phyloP scores from a whole-genome alignment of 2,329 filamentous ascomycete species.

The Dothiorella sarmentorum region DNA sequence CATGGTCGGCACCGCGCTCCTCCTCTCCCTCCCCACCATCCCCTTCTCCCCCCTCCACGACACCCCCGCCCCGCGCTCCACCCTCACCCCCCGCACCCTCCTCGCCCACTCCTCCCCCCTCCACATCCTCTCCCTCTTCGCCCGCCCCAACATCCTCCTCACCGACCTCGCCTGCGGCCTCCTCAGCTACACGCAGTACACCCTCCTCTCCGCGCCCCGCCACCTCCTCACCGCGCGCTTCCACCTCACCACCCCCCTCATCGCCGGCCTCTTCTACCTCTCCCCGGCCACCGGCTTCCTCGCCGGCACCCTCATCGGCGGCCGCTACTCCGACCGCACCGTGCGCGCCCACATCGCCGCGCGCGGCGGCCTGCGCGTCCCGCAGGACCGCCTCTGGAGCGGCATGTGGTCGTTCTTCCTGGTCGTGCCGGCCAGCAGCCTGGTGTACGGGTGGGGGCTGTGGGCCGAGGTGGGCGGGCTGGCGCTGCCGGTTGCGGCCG shows the following conservation, averaged over 20 bases:
- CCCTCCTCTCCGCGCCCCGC: slow-evolving; percentile 23
- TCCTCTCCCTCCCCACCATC: slow-evolving; percentile 28
- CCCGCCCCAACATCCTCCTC: slow-evolving; percentile 28
- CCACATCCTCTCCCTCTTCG: slow-evolving; percentile 21
- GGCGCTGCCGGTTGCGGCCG: slow-evolving; percentile 34
- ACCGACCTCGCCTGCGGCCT: slow-evolving; percentile 26
- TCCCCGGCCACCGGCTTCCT: slow-evolving; percentile 25
- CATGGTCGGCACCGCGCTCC: slow-evolving; percentile 30
- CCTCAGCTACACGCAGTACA: slow-evolving; percentile 25
- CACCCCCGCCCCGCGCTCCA: too few relatives aligned
- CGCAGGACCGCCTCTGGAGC: slow-evolving; percentile 25
- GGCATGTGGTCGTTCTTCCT: slow-evolving; percentile 30
- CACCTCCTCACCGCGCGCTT: slow-evolving; percentile 23
- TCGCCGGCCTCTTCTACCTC: slow-evolving; percentile 25
- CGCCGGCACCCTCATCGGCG: slow-evolving; percentile 23
- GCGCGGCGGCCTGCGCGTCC: slow-evolving; percentile 23
- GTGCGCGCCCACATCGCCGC: slow-evolving; percentile 21
- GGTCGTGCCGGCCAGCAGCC: slow-evolving; percentile 30
- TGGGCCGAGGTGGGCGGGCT: slow-evolving; percentile 34
- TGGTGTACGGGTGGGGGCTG: slow-evolving; percentile 40
- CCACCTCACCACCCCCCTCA: slow-evolving; percentile 22
- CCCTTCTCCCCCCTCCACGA: too few relatives aligned
- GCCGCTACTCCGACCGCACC: slow-evolving; percentile 24
- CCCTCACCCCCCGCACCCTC: not conserved
- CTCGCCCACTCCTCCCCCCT: slow-evolving; percentile 18